phyloP scores from a whole-genome alignment of 129 eudicot species.

The carrot (Daucus carota) region DH1_v3.0 NC_030384.2:30050001-30050500 shows the following conservation, averaged over 20 bases:
- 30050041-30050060: neutral
- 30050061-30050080: slow-evolving; percentile 53
- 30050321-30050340: slow-evolving; percentile 77
- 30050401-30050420: slow-evolving; percentile 67
- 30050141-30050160: slow-evolving; percentile 54
- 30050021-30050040: neutral
- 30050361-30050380: slow-evolving; percentile 68
- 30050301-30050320: slow-evolving; percentile 70
- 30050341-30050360: slow-evolving; percentile 70
- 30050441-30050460: slow-evolving; percentile 54
- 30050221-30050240: slow-evolving; percentile 53
- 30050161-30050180: slow-evolving; percentile 44
- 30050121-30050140: slow-evolving; percentile 26
- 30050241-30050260: slow-evolving; percentile 52
- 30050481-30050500: slow-evolving; percentile 40
- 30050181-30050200: slow-evolving; percentile 68
- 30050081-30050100: slow-evolving; percentile 43
- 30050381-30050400: slow-evolving; percentile 72
- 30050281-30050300: slow-evolving; percentile 63
- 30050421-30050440: slow-evolving; percentile 56
- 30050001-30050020: neutral
- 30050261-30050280: slow-evolving; percentile 55
- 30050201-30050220: slow-evolving; percentile 59
- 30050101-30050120: slow-evolving; percentile 29
- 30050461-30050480: slow-evolving; percentile 22